These are phyloP conservation scores for Arachis hypogaea DNA, from an alignment of 306 rosid species.

Conservation along the genomic window DNA sequence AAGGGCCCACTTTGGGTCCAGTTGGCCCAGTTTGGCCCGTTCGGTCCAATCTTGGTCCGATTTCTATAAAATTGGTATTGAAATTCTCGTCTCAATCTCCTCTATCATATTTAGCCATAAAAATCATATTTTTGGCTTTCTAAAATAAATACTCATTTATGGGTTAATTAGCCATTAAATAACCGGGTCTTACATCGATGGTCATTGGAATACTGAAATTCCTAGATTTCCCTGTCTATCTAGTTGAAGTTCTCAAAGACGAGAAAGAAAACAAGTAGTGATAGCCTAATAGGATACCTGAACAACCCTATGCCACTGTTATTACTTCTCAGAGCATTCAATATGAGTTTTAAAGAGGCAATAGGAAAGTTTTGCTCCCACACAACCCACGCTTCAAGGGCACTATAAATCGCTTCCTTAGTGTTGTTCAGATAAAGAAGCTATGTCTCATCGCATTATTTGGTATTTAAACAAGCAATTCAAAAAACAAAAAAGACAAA, in stretches of 20 bases:
- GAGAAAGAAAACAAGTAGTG: neutral
- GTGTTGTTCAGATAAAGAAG: conserved; percentile 69
- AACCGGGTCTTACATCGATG: neutral
- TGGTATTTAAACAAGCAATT: conserved; percentile 29
- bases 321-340: conserved; percentile 78
- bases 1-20: too few species aligned
- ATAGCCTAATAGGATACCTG: conserved; percentile 52
- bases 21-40: too few species aligned
- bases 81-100: too few species aligned
- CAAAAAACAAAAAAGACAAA: neutral
- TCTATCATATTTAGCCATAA: too few species aligned
- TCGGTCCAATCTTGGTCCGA: too few species aligned
- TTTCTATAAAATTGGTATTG: too few species aligned
- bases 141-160: too few species aligned
- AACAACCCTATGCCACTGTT: conserved; percentile 89
- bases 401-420: conserved; percentile 80
- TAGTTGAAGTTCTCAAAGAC: neutral
- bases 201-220: neutral
- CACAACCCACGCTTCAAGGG: conserved; percentile 90
- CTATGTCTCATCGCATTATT: conserved; percentile 51
- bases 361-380: conserved; percentile 88
- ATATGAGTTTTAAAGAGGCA: conserved; percentile 56
- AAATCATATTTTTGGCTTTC: too few species aligned
- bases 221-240: neutral
- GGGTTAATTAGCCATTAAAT: too few species aligned